Evolutionary conservation across 345 rosid genomes (phyloP).

Genomic region (Gossypium stocksii): DNA sequence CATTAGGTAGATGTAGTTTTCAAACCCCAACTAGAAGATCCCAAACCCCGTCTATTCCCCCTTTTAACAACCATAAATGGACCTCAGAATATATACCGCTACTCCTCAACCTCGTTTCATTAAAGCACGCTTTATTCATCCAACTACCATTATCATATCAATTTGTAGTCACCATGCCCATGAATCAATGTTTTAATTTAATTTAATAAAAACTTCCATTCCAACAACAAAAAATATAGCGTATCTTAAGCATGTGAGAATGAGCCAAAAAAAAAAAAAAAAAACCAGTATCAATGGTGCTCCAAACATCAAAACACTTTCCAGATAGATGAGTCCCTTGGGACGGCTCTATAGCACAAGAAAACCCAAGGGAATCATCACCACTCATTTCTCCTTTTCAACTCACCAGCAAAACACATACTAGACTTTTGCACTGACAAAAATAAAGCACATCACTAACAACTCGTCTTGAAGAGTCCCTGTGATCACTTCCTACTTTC

Average conservation of each 20-base stretch:
- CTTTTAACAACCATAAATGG: neutral
- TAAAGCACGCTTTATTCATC: neutral
- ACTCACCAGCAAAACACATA: conserved; percentile 10
- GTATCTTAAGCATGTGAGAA: conserved; percentile 9
- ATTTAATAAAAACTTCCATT: neutral
- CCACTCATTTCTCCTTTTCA: conserved; percentile 13
- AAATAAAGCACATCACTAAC: conserved; percentile 18
- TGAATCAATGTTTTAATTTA: neutral
- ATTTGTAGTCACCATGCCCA: neutral
- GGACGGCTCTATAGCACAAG: conserved; percentile 69
- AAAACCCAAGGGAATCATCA: conserved; percentile 43
- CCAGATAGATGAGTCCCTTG: conserved; percentile 21
- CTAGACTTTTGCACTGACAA: conserved; percentile 16
- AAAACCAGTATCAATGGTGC: neutral
- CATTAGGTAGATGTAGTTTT: conserved; percentile 11
- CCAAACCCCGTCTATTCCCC: neutral
- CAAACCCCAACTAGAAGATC: conserved; percentile 5
- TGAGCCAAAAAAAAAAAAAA: neutral
- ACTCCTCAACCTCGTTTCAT: neutral
- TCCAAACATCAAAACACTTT: neutral
- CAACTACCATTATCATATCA: neutral
- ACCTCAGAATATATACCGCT: too few relatives aligned
- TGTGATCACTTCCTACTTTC: conserved; percentile 9
- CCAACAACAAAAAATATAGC: neutral
- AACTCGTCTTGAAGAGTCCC: conserved; percentile 20